Percentiles rank a stretch among this genome's conserved stretches.
These are phyloP conservation scores for Prunus mongolica DNA, from an alignment of 306 rosid species.

Conservation along the genomic window DNA sequence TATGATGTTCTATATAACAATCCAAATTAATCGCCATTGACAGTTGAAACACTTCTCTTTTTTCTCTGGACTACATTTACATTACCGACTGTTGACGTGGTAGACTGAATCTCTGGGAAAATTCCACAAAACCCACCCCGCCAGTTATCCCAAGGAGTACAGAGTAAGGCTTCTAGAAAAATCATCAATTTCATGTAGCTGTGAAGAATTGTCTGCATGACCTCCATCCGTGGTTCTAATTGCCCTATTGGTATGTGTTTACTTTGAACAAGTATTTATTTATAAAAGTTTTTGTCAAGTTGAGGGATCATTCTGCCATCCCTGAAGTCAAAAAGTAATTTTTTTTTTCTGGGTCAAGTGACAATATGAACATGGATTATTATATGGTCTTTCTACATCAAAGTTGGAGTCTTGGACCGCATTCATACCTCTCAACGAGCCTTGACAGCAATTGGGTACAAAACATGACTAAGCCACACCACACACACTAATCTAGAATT, in stretches of 20 bases:
- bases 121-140: neutral
- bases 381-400: neutral
- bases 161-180: neutral
- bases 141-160: neutral
- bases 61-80: neutral
- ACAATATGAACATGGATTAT: neutral
- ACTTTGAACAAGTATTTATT: neutral
- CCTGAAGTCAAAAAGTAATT: neutral
- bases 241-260: neutral
- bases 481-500: no score
- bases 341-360: neutral
- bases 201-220: neutral
- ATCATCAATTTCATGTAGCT: neutral
- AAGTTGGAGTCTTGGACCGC: neutral
- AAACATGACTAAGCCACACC: no score
- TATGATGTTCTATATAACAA: neutral
- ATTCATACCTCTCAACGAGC: no score
- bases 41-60: neutral
- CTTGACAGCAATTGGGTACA: no score
- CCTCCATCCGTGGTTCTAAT: no score
- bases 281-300: no score
- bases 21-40: neutral
- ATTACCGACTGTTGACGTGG: neutral
- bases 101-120: neutral
- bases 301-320: neutral